Base-by-base conservation (phyloP, 371 early-diverging fungal species). In the Apophysomyces trapeziformis region DNA sequence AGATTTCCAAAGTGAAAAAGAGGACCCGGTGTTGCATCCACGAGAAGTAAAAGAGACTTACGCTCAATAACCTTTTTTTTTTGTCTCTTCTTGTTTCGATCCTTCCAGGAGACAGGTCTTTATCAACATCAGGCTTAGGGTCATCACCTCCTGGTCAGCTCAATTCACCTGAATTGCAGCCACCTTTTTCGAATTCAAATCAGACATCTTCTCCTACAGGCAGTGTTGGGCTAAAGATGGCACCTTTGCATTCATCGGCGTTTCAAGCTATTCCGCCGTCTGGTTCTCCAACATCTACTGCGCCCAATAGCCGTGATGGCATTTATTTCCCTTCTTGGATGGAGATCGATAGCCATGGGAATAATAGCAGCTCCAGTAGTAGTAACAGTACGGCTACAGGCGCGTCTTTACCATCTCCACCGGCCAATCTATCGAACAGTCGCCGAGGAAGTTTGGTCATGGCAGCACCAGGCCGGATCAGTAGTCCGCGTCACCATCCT, bases 161-260 rank as follows among this genome's bases (percentile, higher is more conserved):
- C 54, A 50, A 50, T 50, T 50, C 54, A 9, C 54, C 54, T 9
- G 54, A 50, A 50, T 21, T 50, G 21, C 41, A 41, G 41, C 41
- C 41, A 41, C 21, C 54, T 50, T 50, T 26, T 50, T 50, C 54
- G 21, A 50, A 26, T 9, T 21, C 54, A 50, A 50, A 26, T 26
- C 54, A 50, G 21, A 9, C 54, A 50, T n/a, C 54, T n/a, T 13
- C 46, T 12, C n/a, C 46, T 45, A 21, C 54, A 21, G 13, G 54
- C 54, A 21, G 54, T n/a, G 54, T 21, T 21, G 54, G 54, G 21
- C 54, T 50, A 2, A 50, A 50, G 21, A 50, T 50, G 54, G 21
- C 21, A 26, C 54, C 54, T 26, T 21, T 50, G 54, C 54, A 50
- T 21, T 50, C 54, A n/a, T 50, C 54, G 54, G 54, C 54, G 54